These are phyloP conservation scores for Melocanna baccifera DNA, from an alignment of 176 grass and related monocot species.

Conservation along the genomic window DNA sequence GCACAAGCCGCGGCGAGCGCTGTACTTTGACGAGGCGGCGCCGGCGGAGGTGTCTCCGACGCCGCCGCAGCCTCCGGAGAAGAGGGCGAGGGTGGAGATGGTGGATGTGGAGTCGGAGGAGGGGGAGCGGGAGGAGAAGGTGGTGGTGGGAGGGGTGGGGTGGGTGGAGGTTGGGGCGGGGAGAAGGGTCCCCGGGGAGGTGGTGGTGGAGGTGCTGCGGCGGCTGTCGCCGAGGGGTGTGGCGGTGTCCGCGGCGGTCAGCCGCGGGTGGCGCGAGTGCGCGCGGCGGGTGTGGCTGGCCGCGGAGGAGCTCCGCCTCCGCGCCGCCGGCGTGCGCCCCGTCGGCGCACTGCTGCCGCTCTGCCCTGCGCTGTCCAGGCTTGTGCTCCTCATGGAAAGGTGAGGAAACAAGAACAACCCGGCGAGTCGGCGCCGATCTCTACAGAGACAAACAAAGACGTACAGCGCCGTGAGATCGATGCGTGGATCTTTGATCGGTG, in stretches of 20 bases:
- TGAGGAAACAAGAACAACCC: slow-evolving; percentile 19
- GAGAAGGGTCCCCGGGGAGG: slow-evolving; percentile 27
- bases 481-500: slow-evolving; percentile 5
- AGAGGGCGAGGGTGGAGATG: not conserved
- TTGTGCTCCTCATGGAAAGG: slow-evolving; percentile 80
- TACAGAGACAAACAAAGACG: not conserved
- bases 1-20: slow-evolving; percentile 51
- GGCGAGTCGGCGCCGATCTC: not conserved
- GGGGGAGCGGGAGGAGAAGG: not conserved
- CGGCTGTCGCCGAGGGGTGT: slow-evolving; percentile 50
- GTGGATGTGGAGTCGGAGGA: not conserved
- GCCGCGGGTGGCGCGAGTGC: slow-evolving; percentile 68
- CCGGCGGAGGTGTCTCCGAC: not conserved
- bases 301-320: slow-evolving; percentile 62
- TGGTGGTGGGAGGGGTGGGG: not conserved
- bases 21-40: slow-evolving; percentile 58
- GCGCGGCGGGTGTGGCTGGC: slow-evolving; percentile 50
- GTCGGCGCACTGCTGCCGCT: slow-evolving; percentile 57
- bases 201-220: slow-evolving; percentile 52
- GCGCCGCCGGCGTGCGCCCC: slow-evolving; percentile 32
- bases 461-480: slow-evolving; percentile 10
- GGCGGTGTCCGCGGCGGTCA: slow-evolving; percentile 46
- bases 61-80: not conserved
- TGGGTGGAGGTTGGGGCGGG: slow-evolving; percentile 27
- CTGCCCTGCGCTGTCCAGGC: slow-evolving; percentile 45